Evolutionary conservation across 345 rosid species (phyloP).

Genomic region (Iberis pinnata): DNA sequence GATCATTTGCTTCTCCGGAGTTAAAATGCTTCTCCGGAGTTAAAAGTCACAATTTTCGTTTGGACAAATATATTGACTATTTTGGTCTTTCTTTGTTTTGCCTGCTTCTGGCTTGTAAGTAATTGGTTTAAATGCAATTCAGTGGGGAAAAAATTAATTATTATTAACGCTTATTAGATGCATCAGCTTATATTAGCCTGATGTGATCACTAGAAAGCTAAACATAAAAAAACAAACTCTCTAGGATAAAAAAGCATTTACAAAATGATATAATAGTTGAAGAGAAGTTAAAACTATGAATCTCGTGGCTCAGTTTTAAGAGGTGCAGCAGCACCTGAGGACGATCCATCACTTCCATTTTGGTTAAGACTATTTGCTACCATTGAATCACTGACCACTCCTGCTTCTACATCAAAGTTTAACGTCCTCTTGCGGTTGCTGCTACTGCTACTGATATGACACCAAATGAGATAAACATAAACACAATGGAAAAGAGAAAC

Average conservation of each 20-base stretch:
- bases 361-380: constrained; percentile 75
- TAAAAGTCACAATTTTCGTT: too few species aligned
- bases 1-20: too few species aligned
- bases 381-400: constrained; percentile 89
- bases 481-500: neutral
- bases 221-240: constrained; percentile 11
- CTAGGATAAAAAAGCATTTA: constrained; percentile 11
- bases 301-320: constrained; percentile 32
- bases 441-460: constrained; percentile 47
- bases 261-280: constrained; percentile 10
- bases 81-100: too few species aligned
- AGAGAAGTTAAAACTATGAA: constrained; percentile 9
- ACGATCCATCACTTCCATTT: constrained; percentile 25
- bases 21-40: too few species aligned
- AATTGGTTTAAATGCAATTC: too few species aligned
- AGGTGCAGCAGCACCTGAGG: constrained; percentile 25
- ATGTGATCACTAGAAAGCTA: constrained; percentile 30
- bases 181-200: constrained; percentile 20
- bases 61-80: too few species aligned
- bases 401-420: constrained; percentile 75
- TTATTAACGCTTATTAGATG: too few species aligned
- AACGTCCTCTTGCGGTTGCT: constrained; percentile 62
- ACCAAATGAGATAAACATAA: neutral
- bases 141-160: too few species aligned
- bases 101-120: constrained; percentile 22